Percentiles rank a stretch among this genome's conserved stretches.
Evolutionary conservation across 2,329 filamentous ascomycete species (phyloP).

Genomic region (Magnaporthiopsis poae): DNA sequence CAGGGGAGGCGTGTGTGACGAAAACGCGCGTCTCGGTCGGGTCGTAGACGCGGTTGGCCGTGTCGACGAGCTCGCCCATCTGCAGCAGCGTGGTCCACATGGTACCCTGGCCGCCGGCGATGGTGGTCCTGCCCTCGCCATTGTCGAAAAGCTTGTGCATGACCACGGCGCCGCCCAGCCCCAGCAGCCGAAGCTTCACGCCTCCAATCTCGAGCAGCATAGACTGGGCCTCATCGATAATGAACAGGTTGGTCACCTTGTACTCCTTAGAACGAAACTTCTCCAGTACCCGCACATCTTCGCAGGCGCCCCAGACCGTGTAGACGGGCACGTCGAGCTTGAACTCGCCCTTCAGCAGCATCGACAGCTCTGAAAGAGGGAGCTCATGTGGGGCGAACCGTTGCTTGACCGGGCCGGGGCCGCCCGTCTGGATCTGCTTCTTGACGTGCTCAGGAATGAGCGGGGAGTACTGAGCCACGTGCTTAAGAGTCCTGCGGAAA

Average conservation of each 20-base stretch:
- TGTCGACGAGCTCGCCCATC: constrained; percentile 97
- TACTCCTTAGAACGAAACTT: constrained; percentile 97
- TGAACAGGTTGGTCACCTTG: constrained; percentile 93
- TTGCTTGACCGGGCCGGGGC: constrained; percentile 71
- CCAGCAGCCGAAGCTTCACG: constrained; percentile 87
- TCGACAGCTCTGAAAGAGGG: constrained; percentile 82
- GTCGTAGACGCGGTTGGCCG: constrained; percentile 94
- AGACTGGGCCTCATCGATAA: constrained; percentile 95
- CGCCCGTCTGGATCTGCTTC: constrained; percentile 52
- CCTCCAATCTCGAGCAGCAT: constrained; percentile 89
- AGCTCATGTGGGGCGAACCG: constrained; percentile 74
- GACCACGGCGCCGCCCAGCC: constrained; percentile 88
- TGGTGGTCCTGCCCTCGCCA: constrained; percentile 92
- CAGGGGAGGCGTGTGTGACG: constrained; percentile 91
- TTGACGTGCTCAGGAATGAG: constrained; percentile 72
- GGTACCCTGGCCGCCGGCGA: constrained; percentile 93
- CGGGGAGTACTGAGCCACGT: constrained; percentile 96
- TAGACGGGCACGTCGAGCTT: constrained; percentile 95
- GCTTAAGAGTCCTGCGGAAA: constrained; percentile 71
- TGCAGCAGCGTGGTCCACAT: constrained; percentile 99
- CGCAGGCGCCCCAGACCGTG: constrained; percentile 97
- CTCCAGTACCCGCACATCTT: constrained; percentile 93
- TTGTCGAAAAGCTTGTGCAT: constrained; percentile 99
- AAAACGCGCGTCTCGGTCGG: constrained; percentile 95
- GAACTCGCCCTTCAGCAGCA: constrained; percentile 77